Conservation (phyloP, 2,329 filamentous ascomycete species). For the Fusarium hostae region DNA sequence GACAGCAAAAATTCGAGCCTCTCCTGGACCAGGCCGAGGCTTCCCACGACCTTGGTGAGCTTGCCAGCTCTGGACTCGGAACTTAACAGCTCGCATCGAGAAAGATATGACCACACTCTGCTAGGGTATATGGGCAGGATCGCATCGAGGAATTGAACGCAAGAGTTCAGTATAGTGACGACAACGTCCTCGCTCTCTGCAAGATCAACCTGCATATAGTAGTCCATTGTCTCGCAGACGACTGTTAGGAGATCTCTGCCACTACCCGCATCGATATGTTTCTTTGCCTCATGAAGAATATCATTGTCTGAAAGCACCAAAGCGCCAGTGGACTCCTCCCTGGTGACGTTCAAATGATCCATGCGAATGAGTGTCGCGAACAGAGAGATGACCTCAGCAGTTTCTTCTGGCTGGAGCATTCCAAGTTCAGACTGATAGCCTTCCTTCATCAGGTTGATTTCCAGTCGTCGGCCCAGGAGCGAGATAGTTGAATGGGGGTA, state of each 20-base stretch:
- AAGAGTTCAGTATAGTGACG: constrained; percentile 74
- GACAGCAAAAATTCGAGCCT: constrained; percentile 81
- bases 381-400: constrained; percentile 78
- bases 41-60: constrained; percentile 82
- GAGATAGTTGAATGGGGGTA: constrained; percentile 82
- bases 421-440: constrained; percentile 64
- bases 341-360: constrained; percentile 54
- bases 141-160: constrained; percentile 81
- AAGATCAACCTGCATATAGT: constrained; percentile 68
- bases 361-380: constrained; percentile 75
- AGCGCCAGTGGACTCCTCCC: constrained; percentile 42
- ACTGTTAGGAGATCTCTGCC: constrained; percentile 82
- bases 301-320: constrained; percentile 52
- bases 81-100: constrained; percentile 82
- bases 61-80: constrained; percentile 80
- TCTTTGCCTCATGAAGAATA: constrained; percentile 65
- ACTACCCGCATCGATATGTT: constrained; percentile 61
- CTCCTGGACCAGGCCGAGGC: constrained; percentile 80
- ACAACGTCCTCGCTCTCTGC: constrained; percentile 69
- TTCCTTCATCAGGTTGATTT: constrained; percentile 71
- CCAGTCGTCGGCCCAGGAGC: constrained; percentile 80
- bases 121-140: constrained; percentile 80
- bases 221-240: constrained; percentile 86
- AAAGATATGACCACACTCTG: constrained; percentile 89
- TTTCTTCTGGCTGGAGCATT: constrained; percentile 67